phyloP scores from a whole-genome alignment of 139 green algal species.

The Limnomonas spitsbergensis region DNA sequence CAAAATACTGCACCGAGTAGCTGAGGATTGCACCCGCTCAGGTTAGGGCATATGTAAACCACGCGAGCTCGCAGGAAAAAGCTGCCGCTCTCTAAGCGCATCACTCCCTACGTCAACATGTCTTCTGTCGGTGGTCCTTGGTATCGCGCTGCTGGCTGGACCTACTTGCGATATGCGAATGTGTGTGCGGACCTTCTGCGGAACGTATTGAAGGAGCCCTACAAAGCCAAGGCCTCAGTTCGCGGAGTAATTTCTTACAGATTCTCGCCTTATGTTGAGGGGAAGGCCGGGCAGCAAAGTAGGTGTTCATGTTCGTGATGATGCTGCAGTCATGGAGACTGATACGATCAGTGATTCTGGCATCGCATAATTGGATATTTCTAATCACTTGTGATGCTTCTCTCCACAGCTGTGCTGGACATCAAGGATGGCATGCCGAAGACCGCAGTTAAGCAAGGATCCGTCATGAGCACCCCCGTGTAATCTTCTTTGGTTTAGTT shows the following conservation, averaged over 20 bases:
- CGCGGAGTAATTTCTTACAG: constrained; percentile 49
- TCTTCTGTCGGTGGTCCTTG: constrained; percentile 41
- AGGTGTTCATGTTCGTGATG: not conserved
- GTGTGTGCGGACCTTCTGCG: constrained; percentile 58
- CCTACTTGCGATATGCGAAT: constrained; percentile 59
- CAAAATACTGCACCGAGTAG: too few relatives aligned
- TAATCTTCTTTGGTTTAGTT: too few relatives aligned
- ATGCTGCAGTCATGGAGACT: not conserved
- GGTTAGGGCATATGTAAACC: too few relatives aligned
- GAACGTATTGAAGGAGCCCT: constrained; percentile 61
- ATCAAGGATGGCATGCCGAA: constrained; percentile 18
- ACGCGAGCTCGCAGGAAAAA: too few relatives aligned
- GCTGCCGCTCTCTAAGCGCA: not conserved
- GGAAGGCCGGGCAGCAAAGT: constrained; percentile 32
- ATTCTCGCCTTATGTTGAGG: constrained; percentile 29
- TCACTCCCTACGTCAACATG: too few relatives aligned
- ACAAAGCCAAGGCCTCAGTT: constrained; percentile 51
- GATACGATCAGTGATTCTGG: not conserved
- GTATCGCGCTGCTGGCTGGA: constrained; percentile 52
- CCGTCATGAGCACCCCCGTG: too few relatives aligned
- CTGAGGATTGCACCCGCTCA: too few relatives aligned
- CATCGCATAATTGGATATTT: not conserved
- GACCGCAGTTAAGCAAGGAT: too few relatives aligned
- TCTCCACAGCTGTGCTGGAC: not conserved
- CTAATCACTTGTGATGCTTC: not conserved